phyloP scores from a whole-genome alignment of 1,284 basidiomycete genomes.

The Trichosporon ovoides region DNA sequence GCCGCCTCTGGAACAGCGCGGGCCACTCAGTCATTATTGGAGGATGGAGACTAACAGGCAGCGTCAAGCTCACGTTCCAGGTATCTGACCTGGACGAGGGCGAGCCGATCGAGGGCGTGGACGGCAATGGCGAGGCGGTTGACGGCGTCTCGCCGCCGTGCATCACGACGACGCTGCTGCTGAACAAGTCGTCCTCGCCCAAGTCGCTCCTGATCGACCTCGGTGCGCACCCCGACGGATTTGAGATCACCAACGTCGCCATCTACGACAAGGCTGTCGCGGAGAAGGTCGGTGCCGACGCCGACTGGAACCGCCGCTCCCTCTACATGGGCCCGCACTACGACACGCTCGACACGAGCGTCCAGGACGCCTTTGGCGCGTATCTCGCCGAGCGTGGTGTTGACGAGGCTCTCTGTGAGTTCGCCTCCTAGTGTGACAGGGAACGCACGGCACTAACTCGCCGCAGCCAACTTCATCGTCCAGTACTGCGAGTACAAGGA shows the following conservation, averaged over 20 bases:
- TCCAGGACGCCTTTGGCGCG: slow-evolving; percentile 81
- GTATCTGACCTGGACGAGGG: slow-evolving; percentile 45
- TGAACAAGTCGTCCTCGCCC: slow-evolving; percentile 61
- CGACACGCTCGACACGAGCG: slow-evolving; percentile 76
- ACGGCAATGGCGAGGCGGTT: slow-evolving; percentile 16
- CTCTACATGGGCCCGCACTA: slow-evolving; percentile 90
- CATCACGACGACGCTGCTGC: slow-evolving; percentile 55
- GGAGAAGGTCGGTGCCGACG: slow-evolving; percentile 74
- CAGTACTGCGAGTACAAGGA: slow-evolving; percentile 84
- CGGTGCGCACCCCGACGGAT: slow-evolving; percentile 73
- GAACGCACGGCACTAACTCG: background rate
- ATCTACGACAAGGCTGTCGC: slow-evolving; percentile 78
- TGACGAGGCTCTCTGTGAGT: slow-evolving; percentile 63
- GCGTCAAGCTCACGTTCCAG: slow-evolving; percentile 48
- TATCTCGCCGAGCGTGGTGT: slow-evolving; percentile 83
- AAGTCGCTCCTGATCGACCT: slow-evolving; percentile 76
- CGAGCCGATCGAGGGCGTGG: slow-evolving; percentile 18
- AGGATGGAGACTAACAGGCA: slow-evolving; percentile 16
- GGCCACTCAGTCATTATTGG: background rate
- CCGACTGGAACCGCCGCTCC: slow-evolving; percentile 86
- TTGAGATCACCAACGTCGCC: slow-evolving; percentile 77
- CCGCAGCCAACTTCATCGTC: slow-evolving; percentile 63
- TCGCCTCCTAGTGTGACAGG: slow-evolving; percentile 15
- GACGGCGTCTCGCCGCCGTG: slow-evolving; percentile 62
- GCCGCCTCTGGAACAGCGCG: too few relatives aligned